Base-by-base conservation (phyloP, 2,329 filamentous ascomycete genomes). In the Penicillium sp. region DNA sequence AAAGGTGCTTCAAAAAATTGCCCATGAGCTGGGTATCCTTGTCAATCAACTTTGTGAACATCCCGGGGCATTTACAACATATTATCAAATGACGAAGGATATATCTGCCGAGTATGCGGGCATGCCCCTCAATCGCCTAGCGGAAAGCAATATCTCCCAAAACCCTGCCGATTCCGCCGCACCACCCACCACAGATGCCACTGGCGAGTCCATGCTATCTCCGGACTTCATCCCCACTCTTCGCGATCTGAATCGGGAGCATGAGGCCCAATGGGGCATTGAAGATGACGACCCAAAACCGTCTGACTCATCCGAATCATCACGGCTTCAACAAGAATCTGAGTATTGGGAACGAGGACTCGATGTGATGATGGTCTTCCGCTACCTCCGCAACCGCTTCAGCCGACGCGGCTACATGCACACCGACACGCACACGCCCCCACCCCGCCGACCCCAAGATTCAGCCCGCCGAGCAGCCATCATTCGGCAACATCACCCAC, bases 301-400 rank as follows among this genome's bases (percentile, higher is more conserved):
- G 14, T 42, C 49, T 1, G 62, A 65, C 14, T 53, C 73, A 38
- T 70, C 74, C 8, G 70, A 77, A 46, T 67, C 71, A 7, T 57
- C 70, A 19, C 73, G 73, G 8, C 58, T 79, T 32, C 76, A 90
- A 64, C 71, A 74, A 43, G 83, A 85, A 55, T 78, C 78, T 19
- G 89, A 94, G 34, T 94, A 96, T 68, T 99, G 94, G 94, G 92
- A 97, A 74, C 86, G 88, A 56, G 90, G 96, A 50, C 81, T 97
- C 5, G 92, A 97, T 67, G 84, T 97, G 61, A 89, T 89, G 68
- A 88, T 96, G 70, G 89, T 97, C 32, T 97, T 97, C 77, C 85
- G 87, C 45, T 97, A 94, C 68, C 81, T 96, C 29, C 84, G 87
- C 54, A 88, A 84, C 16, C 86, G 90, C 55, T 93, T 96, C 71